These are phyloP conservation scores for Zymoseptoria tritici DNA, from an alignment of 2,329 filamentous ascomycete genomes.

Conservation along the genomic window DNA sequence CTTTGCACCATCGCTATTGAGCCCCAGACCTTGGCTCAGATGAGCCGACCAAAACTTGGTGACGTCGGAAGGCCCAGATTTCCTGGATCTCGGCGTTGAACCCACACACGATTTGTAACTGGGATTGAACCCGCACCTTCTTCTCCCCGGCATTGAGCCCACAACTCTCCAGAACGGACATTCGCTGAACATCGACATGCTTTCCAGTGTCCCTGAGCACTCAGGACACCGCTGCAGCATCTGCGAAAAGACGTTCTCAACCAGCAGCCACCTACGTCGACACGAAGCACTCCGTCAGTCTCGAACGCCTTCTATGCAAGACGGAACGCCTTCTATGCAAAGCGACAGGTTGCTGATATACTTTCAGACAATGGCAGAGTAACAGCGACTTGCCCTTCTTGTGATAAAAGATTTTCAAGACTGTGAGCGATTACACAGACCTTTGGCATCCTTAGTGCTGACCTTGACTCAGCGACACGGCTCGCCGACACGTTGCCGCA, in stretches of 20 bases:
- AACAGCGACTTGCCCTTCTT: not conserved
- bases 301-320: not conserved
- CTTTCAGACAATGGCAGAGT: not conserved
- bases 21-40: not conserved
- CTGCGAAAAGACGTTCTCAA: not conserved
- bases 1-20: no score
- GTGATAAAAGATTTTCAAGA: not conserved
- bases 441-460: not conserved
- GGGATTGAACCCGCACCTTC: not conserved
- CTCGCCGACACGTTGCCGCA: not conserved
- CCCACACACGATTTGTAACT: not conserved
- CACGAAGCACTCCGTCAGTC: not conserved
- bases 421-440: not conserved
- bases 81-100: not conserved
- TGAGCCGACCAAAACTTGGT: not conserved
- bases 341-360: not conserved
- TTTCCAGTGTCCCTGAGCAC: not conserved
- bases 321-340: not conserved
- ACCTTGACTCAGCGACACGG: not conserved
- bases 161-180: not conserved
- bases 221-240: not conserved
- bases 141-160: not conserved
- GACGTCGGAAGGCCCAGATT: not conserved
- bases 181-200: not conserved
- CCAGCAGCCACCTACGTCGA: not conserved